phyloP scores from a whole-genome alignment of 148 eudicot species.

The Silene uniflora region DNA sequence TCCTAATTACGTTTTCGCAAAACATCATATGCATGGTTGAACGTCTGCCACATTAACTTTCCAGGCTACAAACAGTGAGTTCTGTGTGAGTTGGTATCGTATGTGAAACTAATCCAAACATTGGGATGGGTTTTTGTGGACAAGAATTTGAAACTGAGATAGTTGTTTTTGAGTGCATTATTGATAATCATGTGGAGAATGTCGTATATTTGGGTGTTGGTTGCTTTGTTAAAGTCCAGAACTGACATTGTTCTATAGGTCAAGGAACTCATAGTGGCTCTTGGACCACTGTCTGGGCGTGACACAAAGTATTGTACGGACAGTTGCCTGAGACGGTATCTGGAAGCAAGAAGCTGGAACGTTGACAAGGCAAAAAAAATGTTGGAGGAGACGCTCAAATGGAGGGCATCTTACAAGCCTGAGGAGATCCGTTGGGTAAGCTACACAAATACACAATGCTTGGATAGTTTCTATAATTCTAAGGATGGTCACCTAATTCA shows the following conservation, averaged over 20 bases:
- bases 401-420: slow-evolving; percentile 80
- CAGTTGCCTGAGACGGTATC: slow-evolving; percentile 70
- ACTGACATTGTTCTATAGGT: slow-evolving; percentile 32
- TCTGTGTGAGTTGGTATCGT: too few relatives aligned
- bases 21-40: too few relatives aligned
- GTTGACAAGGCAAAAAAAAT: slow-evolving; percentile 76
- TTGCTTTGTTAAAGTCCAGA: background rate
- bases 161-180: too few relatives aligned
- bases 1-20: too few relatives aligned
- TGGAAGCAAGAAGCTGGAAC: slow-evolving; percentile 90
- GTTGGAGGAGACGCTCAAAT: slow-evolving; percentile 77
- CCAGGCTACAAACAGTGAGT: too few relatives aligned
- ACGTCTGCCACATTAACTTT: too few relatives aligned
- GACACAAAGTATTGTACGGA: slow-evolving; percentile 59
- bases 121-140: too few relatives aligned
- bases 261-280: slow-evolving; percentile 52
- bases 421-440: slow-evolving; percentile 98
- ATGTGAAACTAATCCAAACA: too few relatives aligned
- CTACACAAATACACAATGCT: slow-evolving; percentile 8
- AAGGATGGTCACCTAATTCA: too few relatives aligned
- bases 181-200: too few relatives aligned
- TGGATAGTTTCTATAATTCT: background rate
- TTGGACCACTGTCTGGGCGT: slow-evolving; percentile 64
- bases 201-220: background rate
- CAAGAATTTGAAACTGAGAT: too few relatives aligned